A percentile compares a stretch with the other conserved stretches of the same genome.
phyloP scores from a whole-genome alignment of 495 filamentous ascomycete species.

The Durotheca rogersii region DNA sequence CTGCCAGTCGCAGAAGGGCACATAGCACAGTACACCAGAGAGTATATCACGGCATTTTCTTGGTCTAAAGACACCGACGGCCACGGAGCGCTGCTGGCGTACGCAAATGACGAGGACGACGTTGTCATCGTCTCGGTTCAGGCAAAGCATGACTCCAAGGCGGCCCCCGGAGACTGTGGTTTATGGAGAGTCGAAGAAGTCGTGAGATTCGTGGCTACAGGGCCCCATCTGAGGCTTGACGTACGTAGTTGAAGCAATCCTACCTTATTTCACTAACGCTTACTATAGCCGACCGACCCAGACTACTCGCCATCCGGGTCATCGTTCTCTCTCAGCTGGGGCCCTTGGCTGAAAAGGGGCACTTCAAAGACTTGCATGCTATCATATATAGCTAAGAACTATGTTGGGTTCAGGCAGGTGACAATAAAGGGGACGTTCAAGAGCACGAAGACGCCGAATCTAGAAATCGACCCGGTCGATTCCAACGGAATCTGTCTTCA shows the following conservation, averaged over 20 bases:
- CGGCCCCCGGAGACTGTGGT: constrained; percentile 26
- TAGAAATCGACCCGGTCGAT: constrained; percentile 36
- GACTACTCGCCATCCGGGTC: constrained; percentile 44
- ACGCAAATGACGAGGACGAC: constrained; percentile 45
- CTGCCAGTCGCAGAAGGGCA: constrained; percentile 36
- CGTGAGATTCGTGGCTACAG: constrained; percentile 41
- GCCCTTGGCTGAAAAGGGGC: constrained; percentile 42
- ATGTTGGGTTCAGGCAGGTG: constrained; percentile 48
- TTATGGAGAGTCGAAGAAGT: constrained; percentile 47
- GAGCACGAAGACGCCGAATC: constrained; percentile 22
- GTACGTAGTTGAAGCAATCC: constrained; percentile 26
- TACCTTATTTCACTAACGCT: constrained; percentile 1
- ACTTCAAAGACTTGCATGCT: constrained; percentile 37
- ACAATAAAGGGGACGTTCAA: constrained; percentile 31
- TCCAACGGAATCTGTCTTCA: constrained; percentile 42
- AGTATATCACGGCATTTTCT: constrained; percentile 46
- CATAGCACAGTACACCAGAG: constrained; percentile 32
- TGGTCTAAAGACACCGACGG: constrained; percentile 47
- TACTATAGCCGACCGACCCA: constrained; percentile 34
- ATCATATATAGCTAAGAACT: constrained; percentile 43
- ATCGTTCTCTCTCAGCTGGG: constrained; percentile 47
- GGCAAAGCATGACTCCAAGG: constrained; percentile 21
- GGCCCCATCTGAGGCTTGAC: constrained; percentile 41
- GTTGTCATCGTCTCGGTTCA: constrained; percentile 47
- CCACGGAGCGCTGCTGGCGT: constrained; percentile 42